phyloP scores from a whole-genome alignment of 257 asterid species.

The Solanum pinnatisectum region DNA sequence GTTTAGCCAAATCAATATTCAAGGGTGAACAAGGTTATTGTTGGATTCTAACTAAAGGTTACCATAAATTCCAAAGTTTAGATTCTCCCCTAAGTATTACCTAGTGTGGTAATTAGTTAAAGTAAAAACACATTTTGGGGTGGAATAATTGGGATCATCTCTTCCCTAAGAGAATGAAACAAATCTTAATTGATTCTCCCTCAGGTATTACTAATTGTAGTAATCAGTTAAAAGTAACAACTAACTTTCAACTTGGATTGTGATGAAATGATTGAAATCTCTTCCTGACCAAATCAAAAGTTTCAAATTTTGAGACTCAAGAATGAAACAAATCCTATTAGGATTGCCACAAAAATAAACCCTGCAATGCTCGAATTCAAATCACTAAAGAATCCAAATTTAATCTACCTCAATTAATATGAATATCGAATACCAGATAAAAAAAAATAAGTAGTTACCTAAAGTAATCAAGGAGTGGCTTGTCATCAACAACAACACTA shows the following conservation, averaged over 20 bases:
- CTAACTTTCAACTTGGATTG: too few relatives aligned
- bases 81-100: background rate
- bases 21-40: background rate
- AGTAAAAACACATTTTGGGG: too few relatives aligned
- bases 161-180: background rate
- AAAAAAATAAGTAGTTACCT: background rate
- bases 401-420: too few relatives aligned
- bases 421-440: fast-evolving
- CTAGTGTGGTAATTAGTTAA: background rate
- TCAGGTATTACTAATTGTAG: background rate
- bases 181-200: too few relatives aligned
- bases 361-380: too few relatives aligned
- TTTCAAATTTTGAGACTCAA: background rate
- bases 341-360: too few relatives aligned
- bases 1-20: background rate
- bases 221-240: too few relatives aligned
- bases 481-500: background rate
- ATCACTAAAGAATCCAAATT: too few relatives aligned
- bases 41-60: background rate
- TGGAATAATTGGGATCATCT: background rate
- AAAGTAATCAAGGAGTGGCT: background rate
- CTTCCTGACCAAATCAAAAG: fast-evolving
- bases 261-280: too few relatives aligned
- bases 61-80: background rate
- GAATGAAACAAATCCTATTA: background rate